These are phyloP conservation scores for Peronosclerospora sorghi DNA, from an alignment of 352 stramenopile genomes.

Conservation along the genomic window DNA sequence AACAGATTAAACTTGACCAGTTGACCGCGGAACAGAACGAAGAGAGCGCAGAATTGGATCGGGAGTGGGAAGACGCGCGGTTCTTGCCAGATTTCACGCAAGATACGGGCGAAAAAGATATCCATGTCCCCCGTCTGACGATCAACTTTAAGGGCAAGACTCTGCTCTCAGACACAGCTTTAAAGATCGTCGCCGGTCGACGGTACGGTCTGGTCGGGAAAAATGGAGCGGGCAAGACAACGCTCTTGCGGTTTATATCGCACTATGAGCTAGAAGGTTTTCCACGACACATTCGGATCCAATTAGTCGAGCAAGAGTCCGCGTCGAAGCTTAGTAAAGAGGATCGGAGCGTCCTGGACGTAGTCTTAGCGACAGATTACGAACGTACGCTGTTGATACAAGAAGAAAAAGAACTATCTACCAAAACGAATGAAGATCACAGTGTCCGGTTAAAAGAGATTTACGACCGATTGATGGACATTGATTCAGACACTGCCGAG, in stretches of 20 bases:
- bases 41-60: conserved; percentile 51
- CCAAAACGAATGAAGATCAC: conserved; percentile 23
- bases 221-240: conserved; percentile 90
- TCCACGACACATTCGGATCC: conserved; percentile 89
- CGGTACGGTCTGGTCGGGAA: conserved; percentile 92
- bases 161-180: conserved; percentile 72
- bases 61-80: conserved; percentile 69
- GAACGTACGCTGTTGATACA: conserved; percentile 86
- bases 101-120: conserved; percentile 79
- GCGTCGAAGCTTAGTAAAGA: conserved; percentile 74
- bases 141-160: conserved; percentile 88
- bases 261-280: conserved; percentile 95
- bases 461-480: conserved; percentile 81
- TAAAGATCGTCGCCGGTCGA: conserved; percentile 77
- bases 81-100: conserved; percentile 63
- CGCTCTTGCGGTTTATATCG: conserved; percentile 92
- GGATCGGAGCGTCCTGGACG: conserved; percentile 85
- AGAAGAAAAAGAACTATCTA: conserved; percentile 89
- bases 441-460: conserved; percentile 59
- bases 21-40: conserved; percentile 45
- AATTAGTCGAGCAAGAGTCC: conserved; percentile 93
- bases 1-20: conserved; percentile 60
- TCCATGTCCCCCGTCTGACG: conserved; percentile 78
- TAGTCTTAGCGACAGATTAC: conserved; percentile 91
- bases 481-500: conserved; percentile 88